These are phyloP conservation scores for Trypanosoma scelopori DNA, from an alignment of 208 protist genomes.

Conservation along the genomic window DNA sequence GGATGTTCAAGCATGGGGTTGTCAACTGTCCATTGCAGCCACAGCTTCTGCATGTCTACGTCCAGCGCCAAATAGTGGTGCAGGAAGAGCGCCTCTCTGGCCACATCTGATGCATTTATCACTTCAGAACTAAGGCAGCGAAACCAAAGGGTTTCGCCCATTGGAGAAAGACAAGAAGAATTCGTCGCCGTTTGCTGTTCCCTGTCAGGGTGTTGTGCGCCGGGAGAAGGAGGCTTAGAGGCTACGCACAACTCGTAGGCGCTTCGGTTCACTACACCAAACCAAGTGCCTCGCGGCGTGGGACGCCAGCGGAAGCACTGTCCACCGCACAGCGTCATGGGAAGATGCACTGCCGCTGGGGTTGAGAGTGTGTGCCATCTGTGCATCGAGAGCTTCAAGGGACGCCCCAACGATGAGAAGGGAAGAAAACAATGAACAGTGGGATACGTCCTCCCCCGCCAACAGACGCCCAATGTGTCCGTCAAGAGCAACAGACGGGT, in stretches of 20 bases:
- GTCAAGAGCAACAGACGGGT: no score
- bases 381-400: slow-evolving; percentile 3
- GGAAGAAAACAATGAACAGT: not conserved
- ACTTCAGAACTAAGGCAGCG: slow-evolving; percentile 24
- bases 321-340: slow-evolving; percentile 60
- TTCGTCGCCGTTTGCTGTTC: slow-evolving; percentile 13
- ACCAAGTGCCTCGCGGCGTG: slow-evolving; percentile 43
- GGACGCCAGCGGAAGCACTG: slow-evolving; percentile 79
- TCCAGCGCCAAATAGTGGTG: slow-evolving; percentile 65
- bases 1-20: slow-evolving; percentile 54
- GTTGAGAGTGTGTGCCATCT: slow-evolving; percentile 44
- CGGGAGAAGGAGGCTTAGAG: not conserved
- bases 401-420: not conserved
- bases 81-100: slow-evolving; percentile 39
- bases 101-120: slow-evolving; percentile 2
- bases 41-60: slow-evolving; percentile 53
- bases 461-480: no score
- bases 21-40: slow-evolving; percentile 50
- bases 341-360: slow-evolving; percentile 36
- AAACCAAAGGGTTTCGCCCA: slow-evolving; percentile 17
- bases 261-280: slow-evolving; percentile 41
- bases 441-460: no score
- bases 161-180: not conserved
- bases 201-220: not conserved
- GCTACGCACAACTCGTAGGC: slow-evolving; percentile 55